A percentile compares a stretch with the other conserved stretches of the same genome.
Evolutionary conservation across 2,329 filamentous ascomycete species (phyloP).

Genomic region (Coniochaeta sp.): DNA sequence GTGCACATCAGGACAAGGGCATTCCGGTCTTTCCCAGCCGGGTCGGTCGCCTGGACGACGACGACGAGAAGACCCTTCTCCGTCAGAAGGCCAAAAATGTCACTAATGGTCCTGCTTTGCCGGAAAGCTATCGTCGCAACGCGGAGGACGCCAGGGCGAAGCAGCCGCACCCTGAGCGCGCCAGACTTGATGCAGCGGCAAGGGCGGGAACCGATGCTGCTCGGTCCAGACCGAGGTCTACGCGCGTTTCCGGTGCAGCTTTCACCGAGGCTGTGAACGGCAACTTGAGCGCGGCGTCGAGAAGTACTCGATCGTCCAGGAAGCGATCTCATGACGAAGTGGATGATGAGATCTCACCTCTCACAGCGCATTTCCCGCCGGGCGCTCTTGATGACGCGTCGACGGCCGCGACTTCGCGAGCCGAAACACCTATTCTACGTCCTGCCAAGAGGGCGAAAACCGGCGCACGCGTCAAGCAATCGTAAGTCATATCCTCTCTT

Average conservation of each 20-base stretch:
- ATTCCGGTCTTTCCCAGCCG: slow-evolving; percentile 14
- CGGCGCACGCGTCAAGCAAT: slow-evolving; percentile 60
- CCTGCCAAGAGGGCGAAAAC: slow-evolving; percentile 53
- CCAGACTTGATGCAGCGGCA: neutral
- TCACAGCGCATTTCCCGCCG: slow-evolving; percentile 39
- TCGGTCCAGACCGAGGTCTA: neutral
- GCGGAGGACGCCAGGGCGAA: neutral
- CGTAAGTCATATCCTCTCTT: slow-evolving; percentile 41
- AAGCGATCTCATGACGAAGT: slow-evolving; percentile 50
- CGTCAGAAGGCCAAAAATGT: slow-evolving; percentile 18
- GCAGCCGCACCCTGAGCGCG: neutral
- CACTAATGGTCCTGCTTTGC: slow-evolving; percentile 25
- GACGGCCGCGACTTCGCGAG: slow-evolving; percentile 47
- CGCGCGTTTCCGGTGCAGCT: neutral
- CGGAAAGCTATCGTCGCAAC: slow-evolving; percentile 31
- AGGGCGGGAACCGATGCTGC: neutral
- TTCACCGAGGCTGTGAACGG: slow-evolving; percentile 17
- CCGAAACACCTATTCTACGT: slow-evolving; percentile 51
- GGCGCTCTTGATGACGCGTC: slow-evolving; percentile 31
- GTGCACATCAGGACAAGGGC: neutral
- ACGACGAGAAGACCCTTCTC: slow-evolving; percentile 16
- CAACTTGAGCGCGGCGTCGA: slow-evolving; percentile 13
- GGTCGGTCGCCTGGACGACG: slow-evolving; percentile 16
- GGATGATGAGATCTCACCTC: slow-evolving; percentile 46
- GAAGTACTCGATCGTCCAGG: slow-evolving; percentile 38